phyloP scores from a whole-genome alignment of 345 rosid genomes.

The Erodium maritimum region DNA sequence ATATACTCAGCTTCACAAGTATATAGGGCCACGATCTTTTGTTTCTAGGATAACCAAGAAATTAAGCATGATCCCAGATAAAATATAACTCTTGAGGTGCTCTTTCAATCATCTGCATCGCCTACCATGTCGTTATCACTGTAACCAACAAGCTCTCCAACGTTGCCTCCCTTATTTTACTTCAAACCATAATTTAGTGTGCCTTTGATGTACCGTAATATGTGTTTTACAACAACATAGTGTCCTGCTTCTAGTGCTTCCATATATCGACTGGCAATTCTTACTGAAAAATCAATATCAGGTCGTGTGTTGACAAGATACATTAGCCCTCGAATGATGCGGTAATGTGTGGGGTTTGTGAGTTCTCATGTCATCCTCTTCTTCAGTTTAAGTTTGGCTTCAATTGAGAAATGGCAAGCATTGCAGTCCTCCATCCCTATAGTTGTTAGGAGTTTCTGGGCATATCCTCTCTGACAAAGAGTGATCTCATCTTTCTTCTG shows the following conservation, averaged over 20 bases:
- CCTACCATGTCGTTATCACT: neutral
- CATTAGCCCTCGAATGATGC: neutral
- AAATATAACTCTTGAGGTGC: no score
- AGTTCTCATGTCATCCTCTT: neutral
- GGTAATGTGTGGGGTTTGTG: neutral
- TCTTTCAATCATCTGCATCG: no score
- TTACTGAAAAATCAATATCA: constrained; percentile 4
- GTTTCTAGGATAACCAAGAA: no score
- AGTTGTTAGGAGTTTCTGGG: neutral
- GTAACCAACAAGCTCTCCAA: neutral
- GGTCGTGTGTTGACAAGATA: constrained; percentile 7
- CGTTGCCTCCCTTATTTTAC: neutral
- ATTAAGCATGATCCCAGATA: no score
- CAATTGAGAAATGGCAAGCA: neutral
- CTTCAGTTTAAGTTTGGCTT: neutral
- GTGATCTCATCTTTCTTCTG: neutral
- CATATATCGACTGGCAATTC: constrained; percentile 8
- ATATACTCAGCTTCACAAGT: no score
- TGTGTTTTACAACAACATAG: constrained; percentile 6
- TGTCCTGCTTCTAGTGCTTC: constrained; percentile 4
- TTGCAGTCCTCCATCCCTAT: neutral
- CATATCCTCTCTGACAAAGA: neutral
- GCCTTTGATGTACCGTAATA: neutral
- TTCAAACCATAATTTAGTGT: neutral
- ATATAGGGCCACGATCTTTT: no score